These are phyloP conservation scores for Arthrobotrys iridis DNA, from an alignment of 2,329 filamentous ascomycete species.

Conservation along the genomic window DNA sequence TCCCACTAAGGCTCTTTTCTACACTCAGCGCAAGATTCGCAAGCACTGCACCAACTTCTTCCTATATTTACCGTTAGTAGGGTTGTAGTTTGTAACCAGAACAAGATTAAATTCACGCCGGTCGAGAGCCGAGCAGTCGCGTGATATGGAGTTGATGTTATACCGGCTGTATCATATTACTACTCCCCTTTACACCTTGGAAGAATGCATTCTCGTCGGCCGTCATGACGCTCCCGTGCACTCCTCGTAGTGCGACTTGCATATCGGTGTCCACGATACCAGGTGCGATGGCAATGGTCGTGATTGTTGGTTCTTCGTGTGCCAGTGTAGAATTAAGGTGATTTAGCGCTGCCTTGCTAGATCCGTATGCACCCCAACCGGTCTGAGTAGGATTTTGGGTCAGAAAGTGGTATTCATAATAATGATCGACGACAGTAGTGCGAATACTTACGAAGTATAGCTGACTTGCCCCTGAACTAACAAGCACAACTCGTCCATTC, in stretches of 20 bases:
- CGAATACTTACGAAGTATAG: conserved; percentile 69
- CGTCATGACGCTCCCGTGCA: conserved; percentile 72
- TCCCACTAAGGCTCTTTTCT: conserved; percentile 21
- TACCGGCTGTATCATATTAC: conserved; percentile 69
- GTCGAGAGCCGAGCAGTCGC: not conserved
- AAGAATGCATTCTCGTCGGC: conserved; percentile 72
- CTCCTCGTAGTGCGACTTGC: conserved; percentile 82
- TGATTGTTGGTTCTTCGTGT: conserved; percentile 79
- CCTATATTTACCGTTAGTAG: conserved; percentile 20
- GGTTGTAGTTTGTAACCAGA: not conserved
- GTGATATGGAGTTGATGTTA: too few relatives aligned
- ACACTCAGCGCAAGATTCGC: conserved; percentile 24
- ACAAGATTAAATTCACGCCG: not conserved
- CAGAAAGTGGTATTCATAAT: too few relatives aligned
- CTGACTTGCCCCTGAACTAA: conserved; percentile 79
- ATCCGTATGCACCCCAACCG: conserved; percentile 81
- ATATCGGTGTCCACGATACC: conserved; percentile 82
- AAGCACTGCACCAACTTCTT: conserved; percentile 22
- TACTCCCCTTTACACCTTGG: conserved; percentile 73
- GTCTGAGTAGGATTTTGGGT: conserved; percentile 9
- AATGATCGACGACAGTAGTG: not conserved
- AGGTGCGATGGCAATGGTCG: conserved; percentile 74
- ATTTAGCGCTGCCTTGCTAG: conserved; percentile 84
- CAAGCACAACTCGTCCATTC: conserved; percentile 78
- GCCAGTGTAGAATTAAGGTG: conserved; percentile 78